These are phyloP conservation scores for Saccharomyces jurei DNA, from an alignment of 805 yeast species.

Conservation along the genomic window DNA sequence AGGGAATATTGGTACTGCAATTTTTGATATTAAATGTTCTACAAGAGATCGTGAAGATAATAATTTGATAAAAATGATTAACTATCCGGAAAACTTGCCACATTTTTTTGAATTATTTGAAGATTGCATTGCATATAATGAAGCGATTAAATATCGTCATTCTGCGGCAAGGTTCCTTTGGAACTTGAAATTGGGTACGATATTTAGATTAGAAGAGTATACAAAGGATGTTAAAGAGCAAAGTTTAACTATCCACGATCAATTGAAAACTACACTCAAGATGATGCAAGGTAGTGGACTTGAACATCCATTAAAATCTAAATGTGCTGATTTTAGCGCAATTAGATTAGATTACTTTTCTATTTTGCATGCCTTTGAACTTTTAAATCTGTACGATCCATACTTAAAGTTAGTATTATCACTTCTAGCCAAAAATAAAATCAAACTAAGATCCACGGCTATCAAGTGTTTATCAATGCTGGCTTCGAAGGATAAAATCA, in stretches of 20 bases:
- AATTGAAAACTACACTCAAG: neutral
- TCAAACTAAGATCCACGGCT: constrained; percentile 53
- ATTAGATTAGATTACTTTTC: constrained; percentile 14
- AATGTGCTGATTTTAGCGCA: neutral
- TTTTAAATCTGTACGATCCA: constrained; percentile 39
- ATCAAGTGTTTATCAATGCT: constrained; percentile 53
- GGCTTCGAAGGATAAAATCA: constrained; percentile 42
- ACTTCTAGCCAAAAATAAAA: constrained; percentile 41
- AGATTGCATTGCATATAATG: constrained; percentile 8
- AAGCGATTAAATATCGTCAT: neutral
- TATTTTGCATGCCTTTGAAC: constrained; percentile 17
- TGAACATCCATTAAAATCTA: neutral
- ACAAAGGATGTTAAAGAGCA: constrained; percentile 8
- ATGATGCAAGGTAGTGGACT: neutral
- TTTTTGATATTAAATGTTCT: constrained; percentile 29
- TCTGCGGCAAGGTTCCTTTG: constrained; percentile 13
- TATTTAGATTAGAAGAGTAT: constrained; percentile 12
- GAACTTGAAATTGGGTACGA: constrained; percentile 9
- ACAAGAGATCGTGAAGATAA: constrained; percentile 12
- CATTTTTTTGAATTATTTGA: constrained; percentile 11
- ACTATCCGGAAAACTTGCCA: constrained; percentile 18
- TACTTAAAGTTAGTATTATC: constrained; percentile 44
- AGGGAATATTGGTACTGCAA: constrained; percentile 51
- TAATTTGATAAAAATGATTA: constrained; percentile 17
- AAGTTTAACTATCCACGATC: neutral